Evolutionary conservation across 345 rosid genomes (phyloP).

Genomic region (Ceriops zippeliana): DNA sequence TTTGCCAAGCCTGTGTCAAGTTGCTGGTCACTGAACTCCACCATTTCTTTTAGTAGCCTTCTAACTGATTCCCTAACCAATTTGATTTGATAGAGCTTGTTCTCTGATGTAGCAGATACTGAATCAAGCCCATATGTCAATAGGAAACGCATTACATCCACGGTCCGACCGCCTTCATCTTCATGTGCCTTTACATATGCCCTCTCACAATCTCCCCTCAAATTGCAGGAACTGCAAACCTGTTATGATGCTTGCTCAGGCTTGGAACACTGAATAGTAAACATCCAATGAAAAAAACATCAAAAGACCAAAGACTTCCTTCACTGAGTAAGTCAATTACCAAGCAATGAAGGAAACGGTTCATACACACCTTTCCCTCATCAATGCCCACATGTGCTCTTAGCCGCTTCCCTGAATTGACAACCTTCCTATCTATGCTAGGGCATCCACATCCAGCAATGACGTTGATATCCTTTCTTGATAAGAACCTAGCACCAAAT

Average conservation of each 20-base stretch:
- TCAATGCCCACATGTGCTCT: constrained; percentile 65
- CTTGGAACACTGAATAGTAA: background rate
- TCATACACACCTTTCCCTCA: constrained; percentile 62
- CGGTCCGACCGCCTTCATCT: constrained; percentile 63
- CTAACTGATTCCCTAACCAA: constrained; percentile 64
- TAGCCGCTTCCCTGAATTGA: constrained; percentile 80
- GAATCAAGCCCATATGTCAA: constrained; percentile 65
- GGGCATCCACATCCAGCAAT: constrained; percentile 80
- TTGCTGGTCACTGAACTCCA: constrained; percentile 39
- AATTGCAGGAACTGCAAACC: constrained; percentile 86
- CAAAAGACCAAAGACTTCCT: background rate
- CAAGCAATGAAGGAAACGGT: background rate
- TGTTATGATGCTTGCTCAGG: constrained; percentile 27
- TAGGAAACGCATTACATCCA: constrained; percentile 83
- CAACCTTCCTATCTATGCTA: constrained; percentile 82
- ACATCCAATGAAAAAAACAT: background rate
- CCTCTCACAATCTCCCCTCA: constrained; percentile 86
- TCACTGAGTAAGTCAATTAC: too few relatives aligned
- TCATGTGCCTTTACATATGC: constrained; percentile 65
- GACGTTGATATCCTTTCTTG: constrained; percentile 65
- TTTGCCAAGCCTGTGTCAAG: constrained; percentile 24
- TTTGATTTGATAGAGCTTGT: constrained; percentile 55
- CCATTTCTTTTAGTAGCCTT: constrained; percentile 58
- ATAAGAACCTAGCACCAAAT: constrained; percentile 46
- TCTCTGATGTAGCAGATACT: constrained; percentile 45